Conservation (phyloP, 1,139 yeast species). For the Casaregolazyma suthepensis region DNA sequence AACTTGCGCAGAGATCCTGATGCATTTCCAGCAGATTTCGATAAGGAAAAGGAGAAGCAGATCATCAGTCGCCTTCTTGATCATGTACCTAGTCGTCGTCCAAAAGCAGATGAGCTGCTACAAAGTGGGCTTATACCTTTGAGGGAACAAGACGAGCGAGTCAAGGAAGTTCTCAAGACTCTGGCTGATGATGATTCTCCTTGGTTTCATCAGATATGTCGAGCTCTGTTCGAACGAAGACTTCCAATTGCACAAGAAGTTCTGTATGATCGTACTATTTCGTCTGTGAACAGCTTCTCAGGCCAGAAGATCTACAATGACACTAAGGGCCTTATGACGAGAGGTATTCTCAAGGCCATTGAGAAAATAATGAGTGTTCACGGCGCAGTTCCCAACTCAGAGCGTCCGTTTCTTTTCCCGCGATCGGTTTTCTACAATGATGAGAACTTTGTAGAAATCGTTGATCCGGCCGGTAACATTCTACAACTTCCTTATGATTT, state of each 20-base stretch:
- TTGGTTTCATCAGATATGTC: conserved; percentile 89
- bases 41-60: conserved; percentile 52
- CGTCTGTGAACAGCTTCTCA: conserved; percentile 7
- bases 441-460: conserved; percentile 62
- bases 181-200: conserved; percentile 70
- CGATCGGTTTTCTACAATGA: conserved; percentile 65
- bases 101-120: conserved; percentile 68
- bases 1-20: conserved; percentile 53
- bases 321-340: conserved; percentile 22
- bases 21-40: conserved; percentile 63
- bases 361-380: conserved; percentile 61
- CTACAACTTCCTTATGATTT: conserved; percentile 84
- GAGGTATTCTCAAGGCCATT: conserved; percentile 48
- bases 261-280: conserved; percentile 54
- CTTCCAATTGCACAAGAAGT: conserved; percentile 76
- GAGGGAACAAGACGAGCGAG: conserved; percentile 82
- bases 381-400: conserved; percentile 74
- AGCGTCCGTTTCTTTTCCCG: conserved; percentile 65
- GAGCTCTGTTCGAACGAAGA: conserved; percentile 76
- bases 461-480: conserved; percentile 83
- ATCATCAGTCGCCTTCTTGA: conserved; percentile 61
- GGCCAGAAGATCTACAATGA: conserved; percentile 10
- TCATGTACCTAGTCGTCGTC: conserved; percentile 73
- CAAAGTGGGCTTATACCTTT: conserved; percentile 82
- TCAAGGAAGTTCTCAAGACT: conserved; percentile 80